Evolutionary conservation across 1,139 yeast species (phyloP), one percentile per base, ranked within the genome.

Genomic region (Waltiozyma sp.): DNA sequence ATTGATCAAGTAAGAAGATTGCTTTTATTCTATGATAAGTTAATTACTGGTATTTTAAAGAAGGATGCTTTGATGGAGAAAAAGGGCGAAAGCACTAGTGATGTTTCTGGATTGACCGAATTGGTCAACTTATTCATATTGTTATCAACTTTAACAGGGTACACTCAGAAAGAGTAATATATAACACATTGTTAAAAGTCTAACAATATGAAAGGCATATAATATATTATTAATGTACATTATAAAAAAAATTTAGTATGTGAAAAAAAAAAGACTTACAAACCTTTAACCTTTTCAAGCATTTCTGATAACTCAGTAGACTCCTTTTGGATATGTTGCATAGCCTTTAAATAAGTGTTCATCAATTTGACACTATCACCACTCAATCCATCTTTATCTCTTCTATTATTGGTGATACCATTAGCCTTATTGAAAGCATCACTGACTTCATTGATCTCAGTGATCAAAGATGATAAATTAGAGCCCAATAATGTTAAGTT

Each of bases 291-390:
- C 39, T 48, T 51, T 18, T 60, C 49, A 64, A 91, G 62, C 62
- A 85, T 84, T 38, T 75, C 74, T 59, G 82, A 85, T 56, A 91
- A 69, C 35, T 69, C 68, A 19, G 72, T 72, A 46, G 95, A 87
- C 47, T 79, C 75, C 47, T 72, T 72, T 56, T 91, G 96, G 46
- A 91, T 77, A 70, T 91, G 89, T 60, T 81, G 87, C 62, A 91
- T 72, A 51, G 95, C 87, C 50, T 89, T 93, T 60, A 91, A 69
- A 61, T 91, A 98, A 41, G 88, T 76, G 59, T 91, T 89, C 60
- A 91, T 73, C 49, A 93, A 71, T 61, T 80, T 82, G 10, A 31
- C 34, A 31, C 34, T 31, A 31, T 31, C 34, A 8, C 18, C 34
- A n/a, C 34, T 31, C 10, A 31, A 15, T 3, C 34, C 34, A 7